Conservation (phyloP, 2,329 filamentous ascomycete species). For the Stachybotrys elegans region DNA sequence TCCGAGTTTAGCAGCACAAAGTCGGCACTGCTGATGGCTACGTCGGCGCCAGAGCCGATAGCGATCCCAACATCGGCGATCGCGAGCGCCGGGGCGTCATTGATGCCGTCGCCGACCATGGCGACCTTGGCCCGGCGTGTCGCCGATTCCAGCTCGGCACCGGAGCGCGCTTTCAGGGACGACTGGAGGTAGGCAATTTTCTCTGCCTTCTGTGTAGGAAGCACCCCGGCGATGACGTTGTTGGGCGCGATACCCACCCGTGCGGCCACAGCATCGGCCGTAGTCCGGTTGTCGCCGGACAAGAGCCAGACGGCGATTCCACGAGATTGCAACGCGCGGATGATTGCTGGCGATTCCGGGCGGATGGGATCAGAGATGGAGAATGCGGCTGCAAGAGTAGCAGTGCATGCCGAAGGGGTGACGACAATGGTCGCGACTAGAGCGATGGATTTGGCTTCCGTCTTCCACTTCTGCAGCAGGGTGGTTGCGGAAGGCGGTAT, state of each 20-base stretch:
- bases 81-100: conserved; percentile 63
- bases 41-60: conserved; percentile 62
- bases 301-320: conserved; percentile 42
- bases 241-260: conserved; percentile 49
- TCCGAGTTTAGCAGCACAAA: conserved; percentile 59
- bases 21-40: conserved; percentile 59
- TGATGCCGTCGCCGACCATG: conserved; percentile 69
- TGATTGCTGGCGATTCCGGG: conserved; percentile 31
- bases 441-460: conserved; percentile 9
- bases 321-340: conserved; percentile 27
- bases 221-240: conserved; percentile 58
- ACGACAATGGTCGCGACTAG: conserved; percentile 4
- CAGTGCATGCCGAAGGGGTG: neutral
- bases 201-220: conserved; percentile 41
- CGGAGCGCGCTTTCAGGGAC: too few species aligned
- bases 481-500: neutral
- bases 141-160: conserved; percentile 7
- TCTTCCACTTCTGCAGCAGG: conserved; percentile 8
- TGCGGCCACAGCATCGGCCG: conserved; percentile 53
- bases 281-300: conserved; percentile 42
- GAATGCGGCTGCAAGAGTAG: conserved; percentile 17
- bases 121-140: conserved; percentile 48
- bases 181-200: conserved; percentile 34
- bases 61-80: conserved; percentile 64
- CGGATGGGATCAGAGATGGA: conserved; percentile 38